These are phyloP conservation scores for Entomortierella lignicola DNA, from an alignment of 192 early-diverging fungal species.

Conservation along the genomic window DNA sequence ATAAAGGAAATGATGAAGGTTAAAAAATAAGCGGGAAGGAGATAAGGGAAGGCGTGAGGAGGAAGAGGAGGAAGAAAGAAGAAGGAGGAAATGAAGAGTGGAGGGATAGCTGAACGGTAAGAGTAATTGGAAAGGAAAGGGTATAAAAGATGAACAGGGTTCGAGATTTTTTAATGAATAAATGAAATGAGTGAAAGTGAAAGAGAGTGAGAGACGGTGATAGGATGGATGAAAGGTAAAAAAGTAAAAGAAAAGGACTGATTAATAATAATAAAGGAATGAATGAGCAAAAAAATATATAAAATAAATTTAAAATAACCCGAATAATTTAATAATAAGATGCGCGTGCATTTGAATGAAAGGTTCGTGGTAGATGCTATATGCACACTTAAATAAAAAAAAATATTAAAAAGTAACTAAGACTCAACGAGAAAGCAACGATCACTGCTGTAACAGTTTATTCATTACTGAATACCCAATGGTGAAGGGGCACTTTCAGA, in stretches of 20 bases:
- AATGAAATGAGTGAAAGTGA: background rate
- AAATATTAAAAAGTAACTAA: too few species aligned
- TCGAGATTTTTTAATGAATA: background rate
- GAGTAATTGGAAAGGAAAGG: background rate
- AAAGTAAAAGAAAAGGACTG: background rate
- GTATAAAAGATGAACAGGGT: background rate
- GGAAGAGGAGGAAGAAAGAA: background rate
- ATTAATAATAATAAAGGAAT: background rate
- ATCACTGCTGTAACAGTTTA: too few species aligned
- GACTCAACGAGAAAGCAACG: too few species aligned
- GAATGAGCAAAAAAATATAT: background rate
- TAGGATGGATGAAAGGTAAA: background rate
- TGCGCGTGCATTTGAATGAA: background rate
- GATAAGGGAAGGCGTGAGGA: background rate
- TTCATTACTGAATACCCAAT: too few species aligned
- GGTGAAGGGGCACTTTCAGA: too few species aligned
- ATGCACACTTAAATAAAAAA: background rate
- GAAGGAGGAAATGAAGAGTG: background rate
- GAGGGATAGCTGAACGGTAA: too few species aligned
- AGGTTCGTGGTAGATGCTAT: background rate
- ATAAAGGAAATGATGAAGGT: background rate
- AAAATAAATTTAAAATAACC: too few species aligned
- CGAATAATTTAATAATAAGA: too few species aligned
- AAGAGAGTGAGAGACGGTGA: background rate
- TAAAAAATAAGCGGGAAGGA: background rate